Base-by-base conservation (phyloP, 768 basidiomycete genomes). In the Coprinopsis cinerea region DNA sequence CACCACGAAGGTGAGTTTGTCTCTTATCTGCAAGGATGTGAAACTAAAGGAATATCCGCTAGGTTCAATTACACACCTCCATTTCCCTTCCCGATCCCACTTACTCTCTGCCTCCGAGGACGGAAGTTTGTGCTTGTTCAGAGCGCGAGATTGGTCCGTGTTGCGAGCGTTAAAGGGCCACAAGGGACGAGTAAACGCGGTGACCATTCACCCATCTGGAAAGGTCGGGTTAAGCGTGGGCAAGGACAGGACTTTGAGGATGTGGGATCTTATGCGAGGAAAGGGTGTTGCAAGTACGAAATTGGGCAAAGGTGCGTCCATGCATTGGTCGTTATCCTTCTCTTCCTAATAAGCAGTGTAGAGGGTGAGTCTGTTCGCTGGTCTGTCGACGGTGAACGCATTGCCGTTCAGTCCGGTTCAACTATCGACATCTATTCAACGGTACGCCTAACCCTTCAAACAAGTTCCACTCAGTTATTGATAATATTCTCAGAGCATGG, bases 211-310 rank as follows among this genome's bases (percentile, higher is more conserved):
- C 60, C 95, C 92, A 0, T 87, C 89, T 0, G 91, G 94, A 4
- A 89, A 97, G 59, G 79, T 97, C 15, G 94, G 86, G 0, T 66
- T 99, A 34, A 92, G 85, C 53, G 92, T 97, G 0, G 95, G 96
- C 5, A 85, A 83, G 59, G 96, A 98, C 60, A 76, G 78, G 55
- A 90, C 88, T 2, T 56, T 98, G 51, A 78, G 93, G 36, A 96
- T 99, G 94, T 99, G 96, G 96, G 96, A 99, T 72, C 71, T 99
- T 43, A 94, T 97, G 90, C 74, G 94, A 39, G 95, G 95, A 0
- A 86, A 87, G 64, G 90, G 91, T 2, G 81, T 81, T 10, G 92
- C 91, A 5, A 92, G 92, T 64, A 86, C 81, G 40, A 93, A 94
- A 62, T 66, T 99, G 4, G 90, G 91, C 18, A 88, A 85, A 70